Evolutionary conservation across 139 green algal genomes (phyloP).

Genomic region (Mesotaenium endlicherianum): DNA sequence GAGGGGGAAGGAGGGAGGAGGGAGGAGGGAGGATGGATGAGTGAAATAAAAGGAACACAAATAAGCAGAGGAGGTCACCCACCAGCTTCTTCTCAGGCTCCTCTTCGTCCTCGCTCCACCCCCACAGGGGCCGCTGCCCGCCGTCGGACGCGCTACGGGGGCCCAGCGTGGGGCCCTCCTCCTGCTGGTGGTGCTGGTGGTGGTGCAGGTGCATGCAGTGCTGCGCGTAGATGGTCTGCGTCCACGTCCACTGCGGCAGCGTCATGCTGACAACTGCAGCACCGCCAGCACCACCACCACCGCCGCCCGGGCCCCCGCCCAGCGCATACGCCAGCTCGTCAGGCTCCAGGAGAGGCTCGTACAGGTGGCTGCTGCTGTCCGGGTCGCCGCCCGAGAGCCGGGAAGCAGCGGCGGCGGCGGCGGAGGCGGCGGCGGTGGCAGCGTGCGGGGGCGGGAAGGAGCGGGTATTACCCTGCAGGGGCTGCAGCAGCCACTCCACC

Average conservation of each 20-base stretch:
- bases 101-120: constrained; percentile 45
- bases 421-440: background rate
- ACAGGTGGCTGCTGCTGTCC: background rate
- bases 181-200: background rate
- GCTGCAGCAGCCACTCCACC: background rate
- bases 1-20: background rate
- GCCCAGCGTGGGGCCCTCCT: background rate
- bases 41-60: background rate
- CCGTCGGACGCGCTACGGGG: background rate
- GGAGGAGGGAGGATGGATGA: background rate
- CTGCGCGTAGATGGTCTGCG: background rate
- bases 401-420: background rate
- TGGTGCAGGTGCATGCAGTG: too few species aligned
- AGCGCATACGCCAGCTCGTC: background rate
- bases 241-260: constrained; percentile 49
- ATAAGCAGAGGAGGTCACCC: background rate
- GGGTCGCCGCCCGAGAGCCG: background rate
- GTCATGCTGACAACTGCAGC: background rate
- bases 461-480: too few species aligned
- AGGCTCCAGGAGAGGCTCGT: too few species aligned
- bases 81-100: background rate
- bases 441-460: background rate
- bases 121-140: constrained; percentile 30
- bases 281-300: background rate
- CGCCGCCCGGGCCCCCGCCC: background rate